Evolutionary conservation across 1,284 basidiomycete species (phyloP).

Genomic region (Sanghuangporus weigelae): DNA sequence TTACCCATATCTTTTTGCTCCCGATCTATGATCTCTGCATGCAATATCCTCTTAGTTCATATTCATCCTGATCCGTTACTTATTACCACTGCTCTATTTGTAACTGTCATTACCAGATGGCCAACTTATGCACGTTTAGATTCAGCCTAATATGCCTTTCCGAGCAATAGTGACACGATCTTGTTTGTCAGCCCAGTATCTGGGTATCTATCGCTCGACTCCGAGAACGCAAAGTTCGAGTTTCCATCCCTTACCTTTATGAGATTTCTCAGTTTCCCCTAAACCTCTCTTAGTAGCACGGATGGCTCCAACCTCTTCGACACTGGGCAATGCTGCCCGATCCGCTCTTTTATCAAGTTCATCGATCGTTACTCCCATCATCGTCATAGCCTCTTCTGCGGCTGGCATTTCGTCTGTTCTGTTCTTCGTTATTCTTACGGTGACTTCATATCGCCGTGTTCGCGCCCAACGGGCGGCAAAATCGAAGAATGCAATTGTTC

Average conservation of each 20-base stretch:
- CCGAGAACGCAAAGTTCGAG: background rate
- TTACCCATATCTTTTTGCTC: too few relatives aligned
- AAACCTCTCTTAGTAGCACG: background rate
- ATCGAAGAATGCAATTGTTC: background rate
- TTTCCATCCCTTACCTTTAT: background rate
- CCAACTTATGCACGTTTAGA: too few relatives aligned
- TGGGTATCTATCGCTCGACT: background rate
- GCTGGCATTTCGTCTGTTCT: slow-evolving; percentile 1
- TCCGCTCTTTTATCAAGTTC: slow-evolving; percentile 11
- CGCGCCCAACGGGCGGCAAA: background rate
- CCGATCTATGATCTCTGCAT: too few relatives aligned
- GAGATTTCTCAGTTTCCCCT: background rate
- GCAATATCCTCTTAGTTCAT: too few relatives aligned
- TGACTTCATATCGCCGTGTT: slow-evolving; percentile 2
- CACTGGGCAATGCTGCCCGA: background rate
- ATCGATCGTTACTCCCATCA: slow-evolving; percentile 6
- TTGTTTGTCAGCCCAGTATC: too few relatives aligned
- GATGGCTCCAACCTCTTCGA: background rate
- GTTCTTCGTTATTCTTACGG: background rate
- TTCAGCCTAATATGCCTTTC: too few relatives aligned
- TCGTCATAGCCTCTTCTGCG: slow-evolving; percentile 4
- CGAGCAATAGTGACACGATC: too few relatives aligned
- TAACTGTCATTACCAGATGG: too few relatives aligned
- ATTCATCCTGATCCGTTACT: too few relatives aligned
- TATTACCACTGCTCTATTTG: too few relatives aligned